Base-by-base conservation (phyloP, 371 early-diverging fungal species). In the Enterocytospora artemiae region DNA sequence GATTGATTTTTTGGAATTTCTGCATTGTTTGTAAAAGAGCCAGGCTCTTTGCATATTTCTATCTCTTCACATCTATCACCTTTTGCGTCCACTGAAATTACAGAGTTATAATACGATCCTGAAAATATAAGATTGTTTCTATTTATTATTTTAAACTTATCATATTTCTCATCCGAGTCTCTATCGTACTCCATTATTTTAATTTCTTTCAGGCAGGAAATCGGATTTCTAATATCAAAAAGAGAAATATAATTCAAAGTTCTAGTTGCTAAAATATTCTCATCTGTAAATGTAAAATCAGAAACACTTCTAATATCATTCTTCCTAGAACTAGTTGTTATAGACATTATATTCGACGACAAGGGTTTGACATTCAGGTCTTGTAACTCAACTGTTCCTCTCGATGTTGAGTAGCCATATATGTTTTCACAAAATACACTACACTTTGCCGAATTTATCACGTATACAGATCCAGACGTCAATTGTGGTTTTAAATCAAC, bases 381-480 rank as follows among this genome's bases (percentile, higher is more conserved):
- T 68, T 87, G 86, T 33, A 97, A 77, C 72, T 89, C 88, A 77
- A 96, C 89, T 2, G 87, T 86, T 7, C 98, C 98, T 73, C 90
- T 93, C 79, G 91, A 90, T 81, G 89, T 90, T 70, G 89, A 88
- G 80, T 95, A 97, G 84, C 89, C 88, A 76, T 96, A 92, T 65
- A 88, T 65, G 78, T 90, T 90, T 81, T 93, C 95, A 69, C 88
- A 87, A 20, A 78, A 67, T 0, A 93, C 91, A 66, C 91, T 93
- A 80, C 95, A 97, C 76, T 92, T 91, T 20, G 95, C 89, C 0
- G 91, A 88, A 16, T 96, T 96, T 65, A 97, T 96, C 57, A 97
- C 96, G 76, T 93, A 95, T 9, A 90, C 91, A 64, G 94, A 77
- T 67, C 96, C 96, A 89, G 91, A 91, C 75, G 91, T 93, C 33